Conservation (phyloP, 2,329 filamentous ascomycete species). For the Tolypocladium sp. region DNA sequence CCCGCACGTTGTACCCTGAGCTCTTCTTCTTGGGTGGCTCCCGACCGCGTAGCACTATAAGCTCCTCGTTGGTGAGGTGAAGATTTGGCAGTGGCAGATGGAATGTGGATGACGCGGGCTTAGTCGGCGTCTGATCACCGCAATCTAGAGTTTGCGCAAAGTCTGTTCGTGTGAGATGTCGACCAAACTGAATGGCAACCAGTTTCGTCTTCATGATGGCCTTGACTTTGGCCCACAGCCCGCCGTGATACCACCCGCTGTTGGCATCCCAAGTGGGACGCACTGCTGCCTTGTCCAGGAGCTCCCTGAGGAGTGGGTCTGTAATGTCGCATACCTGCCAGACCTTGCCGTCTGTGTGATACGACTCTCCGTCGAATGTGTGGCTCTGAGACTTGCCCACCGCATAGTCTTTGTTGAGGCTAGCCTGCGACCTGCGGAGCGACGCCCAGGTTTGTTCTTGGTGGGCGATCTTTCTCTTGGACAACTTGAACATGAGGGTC, state of each 20-base stretch:
- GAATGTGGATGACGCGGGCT: conserved; percentile 18
- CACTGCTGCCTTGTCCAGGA: conserved; percentile 57
- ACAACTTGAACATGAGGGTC: conserved; percentile 76
- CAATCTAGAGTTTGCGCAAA: conserved; percentile 24
- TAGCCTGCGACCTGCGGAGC: conserved; percentile 29
- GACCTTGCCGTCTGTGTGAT: conserved; percentile 74
- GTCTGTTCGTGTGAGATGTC: conserved; percentile 32
- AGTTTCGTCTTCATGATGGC: conserved; percentile 86
- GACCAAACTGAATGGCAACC: conserved; percentile 51
- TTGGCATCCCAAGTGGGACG: conserved; percentile 49
- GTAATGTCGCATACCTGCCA: conserved; percentile 93
- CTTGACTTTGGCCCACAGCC: conserved; percentile 74
- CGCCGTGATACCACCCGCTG: conserved; percentile 80
- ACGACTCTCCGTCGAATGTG: conserved; percentile 70
- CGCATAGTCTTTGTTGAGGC: conserved; percentile 27
- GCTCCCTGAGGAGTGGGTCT: conserved; percentile 60
- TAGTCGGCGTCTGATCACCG: conserved; percentile 23
- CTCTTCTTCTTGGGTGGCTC: conserved; percentile 26
- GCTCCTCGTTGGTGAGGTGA: conserved; percentile 24
- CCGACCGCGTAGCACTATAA: conserved; percentile 22
- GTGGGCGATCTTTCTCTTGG: conserved; percentile 37
- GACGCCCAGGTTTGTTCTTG: conserved; percentile 40
- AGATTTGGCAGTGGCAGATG: conserved; percentile 25
- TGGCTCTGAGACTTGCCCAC: conserved; percentile 47
- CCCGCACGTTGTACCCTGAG: conserved; percentile 23